Base-by-base conservation (phyloP, 441 rosid genomes). In the Gossypium gossypioides region DNA sequence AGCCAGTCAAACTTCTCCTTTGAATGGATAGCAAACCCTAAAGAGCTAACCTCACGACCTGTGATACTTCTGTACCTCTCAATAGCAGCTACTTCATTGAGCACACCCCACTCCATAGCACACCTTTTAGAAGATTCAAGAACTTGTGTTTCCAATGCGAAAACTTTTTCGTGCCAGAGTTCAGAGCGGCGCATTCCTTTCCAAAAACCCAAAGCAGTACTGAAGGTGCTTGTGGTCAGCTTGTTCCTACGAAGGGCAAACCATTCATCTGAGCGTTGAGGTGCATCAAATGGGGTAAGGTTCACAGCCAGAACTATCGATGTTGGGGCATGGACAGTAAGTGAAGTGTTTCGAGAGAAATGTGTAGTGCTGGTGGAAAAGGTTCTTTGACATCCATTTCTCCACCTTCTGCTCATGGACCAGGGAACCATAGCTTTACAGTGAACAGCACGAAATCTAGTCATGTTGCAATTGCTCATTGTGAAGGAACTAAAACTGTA, bases 191-290 rank as follows among this genome's bases (percentile, higher is more conserved):
- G 89, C 0, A 61, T 88, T 46, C 91, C 91, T 76, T 92, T 92
- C 99, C 99, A 92, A 61, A 94, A 86, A 1, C 99, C 97, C 54
- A 94, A 79, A 4, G 92, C 97, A 24, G 97, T 94, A 63, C 97
- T 92, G 81, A 94, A 94, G 54, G 97, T 88, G 84, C 99, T 92
- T 0, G 99, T 87, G 5, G 99, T 94, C 75, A 94, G 82, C 83
- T 85, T 86, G 83, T 92, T 87, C 84, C 76, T 88, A 66, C 97
- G 78, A 46, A 94, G 78, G 15, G 91, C 92, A 81, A 90, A 92
- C 99, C 99, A 94, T 88, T 92, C 97, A 18, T 94, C 91, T 7
- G 99, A 94, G 3, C 87, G 91, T 81, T 94, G 99, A 3, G 93
- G 90, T 42, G 81, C 78, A 71, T 90, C 87, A 0, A 87, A 85